Conservation (phyloP, 371 early-diverging fungal genomes). For the Mortierella sp. region DNA sequence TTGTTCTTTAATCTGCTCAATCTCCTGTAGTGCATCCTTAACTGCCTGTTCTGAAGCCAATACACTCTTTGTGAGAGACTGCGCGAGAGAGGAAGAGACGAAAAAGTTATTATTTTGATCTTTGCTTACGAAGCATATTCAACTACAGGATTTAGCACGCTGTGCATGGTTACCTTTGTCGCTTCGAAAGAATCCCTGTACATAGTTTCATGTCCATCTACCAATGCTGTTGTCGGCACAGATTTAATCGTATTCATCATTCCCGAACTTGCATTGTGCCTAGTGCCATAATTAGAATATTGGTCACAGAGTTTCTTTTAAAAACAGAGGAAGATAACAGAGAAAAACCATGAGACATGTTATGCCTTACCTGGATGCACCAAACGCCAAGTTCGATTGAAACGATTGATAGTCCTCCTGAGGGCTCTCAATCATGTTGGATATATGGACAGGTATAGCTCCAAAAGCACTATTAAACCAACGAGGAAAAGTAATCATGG, state of each 20-base stretch:
- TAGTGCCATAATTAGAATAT: not conserved
- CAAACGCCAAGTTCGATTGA: slow-evolving; percentile 48
- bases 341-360: not conserved
- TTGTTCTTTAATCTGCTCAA: slow-evolving; percentile 36
- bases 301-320: not conserved
- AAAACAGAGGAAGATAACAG: not conserved
- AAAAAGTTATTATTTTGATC: not conserved
- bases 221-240: slow-evolving; percentile 26
- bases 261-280: slow-evolving; percentile 30
- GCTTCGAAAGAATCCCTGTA: slow-evolving; percentile 44
- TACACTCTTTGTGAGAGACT: slow-evolving; percentile 41
- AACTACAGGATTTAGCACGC: not conserved
- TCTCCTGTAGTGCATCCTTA: slow-evolving; percentile 26
- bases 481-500: not conserved
- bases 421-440: slow-evolving; percentile 56
- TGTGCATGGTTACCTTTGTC: slow-evolving; percentile 27
- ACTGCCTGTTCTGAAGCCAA: slow-evolving; percentile 38
- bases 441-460: slow-evolving; percentile 31
- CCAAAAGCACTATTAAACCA: slow-evolving; percentile 26
- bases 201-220: slow-evolving; percentile 53
- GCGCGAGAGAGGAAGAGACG: not conserved
- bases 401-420: slow-evolving; percentile 56
- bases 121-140: not conserved
- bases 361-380: slow-evolving; percentile 23
- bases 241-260: slow-evolving; percentile 37